Evolutionary conservation across 352 stramenopile genomes (phyloP).

Genomic region (Globisporangium yorkense): DNA sequence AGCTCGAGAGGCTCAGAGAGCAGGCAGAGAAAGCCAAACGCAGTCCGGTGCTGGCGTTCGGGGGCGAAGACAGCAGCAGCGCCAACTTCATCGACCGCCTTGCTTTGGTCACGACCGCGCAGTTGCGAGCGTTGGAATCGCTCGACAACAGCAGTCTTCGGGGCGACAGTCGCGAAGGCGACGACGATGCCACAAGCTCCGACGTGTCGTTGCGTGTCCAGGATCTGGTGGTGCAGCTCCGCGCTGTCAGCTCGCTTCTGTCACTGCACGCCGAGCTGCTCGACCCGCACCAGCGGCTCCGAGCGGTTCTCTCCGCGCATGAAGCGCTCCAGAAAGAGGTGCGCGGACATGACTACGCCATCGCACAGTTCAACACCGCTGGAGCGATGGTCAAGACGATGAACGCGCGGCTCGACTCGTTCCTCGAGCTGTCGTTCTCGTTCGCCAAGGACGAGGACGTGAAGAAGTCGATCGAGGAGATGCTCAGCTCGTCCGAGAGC

Average conservation of each 20-base stretch:
- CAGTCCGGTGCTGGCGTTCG: slow-evolving; percentile 7
- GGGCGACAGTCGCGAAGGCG: background rate
- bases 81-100: slow-evolving; percentile 37
- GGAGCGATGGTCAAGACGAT: slow-evolving; percentile 60
- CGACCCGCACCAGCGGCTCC: slow-evolving; percentile 28
- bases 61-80: slow-evolving; percentile 11
- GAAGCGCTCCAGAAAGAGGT: slow-evolving; percentile 25
- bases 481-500: slow-evolving; percentile 39
- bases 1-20: slow-evolving; percentile 45
- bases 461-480: slow-evolving; percentile 64
- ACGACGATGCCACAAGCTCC: background rate
- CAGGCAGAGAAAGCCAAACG: slow-evolving; percentile 29
- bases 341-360: slow-evolving; percentile 32
- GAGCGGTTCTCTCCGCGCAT: slow-evolving; percentile 27
- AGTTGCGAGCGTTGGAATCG: slow-evolving; percentile 28
- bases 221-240: slow-evolving; percentile 60
- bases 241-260: slow-evolving; percentile 45
- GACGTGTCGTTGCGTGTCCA: slow-evolving; percentile 25
- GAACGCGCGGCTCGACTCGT: slow-evolving; percentile 47
- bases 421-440: slow-evolving; percentile 55
- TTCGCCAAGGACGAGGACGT: slow-evolving; percentile 74
- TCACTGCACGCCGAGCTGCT: slow-evolving; percentile 32
- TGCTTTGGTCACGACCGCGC: slow-evolving; percentile 25
- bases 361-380: slow-evolving; percentile 46
- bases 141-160: slow-evolving; percentile 2